Percentiles rank a stretch among this genome's conserved stretches.
These are phyloP conservation scores for Oidiodendron maius DNA, from an alignment of 495 filamentous ascomycete genomes.

Conservation along the genomic window DNA sequence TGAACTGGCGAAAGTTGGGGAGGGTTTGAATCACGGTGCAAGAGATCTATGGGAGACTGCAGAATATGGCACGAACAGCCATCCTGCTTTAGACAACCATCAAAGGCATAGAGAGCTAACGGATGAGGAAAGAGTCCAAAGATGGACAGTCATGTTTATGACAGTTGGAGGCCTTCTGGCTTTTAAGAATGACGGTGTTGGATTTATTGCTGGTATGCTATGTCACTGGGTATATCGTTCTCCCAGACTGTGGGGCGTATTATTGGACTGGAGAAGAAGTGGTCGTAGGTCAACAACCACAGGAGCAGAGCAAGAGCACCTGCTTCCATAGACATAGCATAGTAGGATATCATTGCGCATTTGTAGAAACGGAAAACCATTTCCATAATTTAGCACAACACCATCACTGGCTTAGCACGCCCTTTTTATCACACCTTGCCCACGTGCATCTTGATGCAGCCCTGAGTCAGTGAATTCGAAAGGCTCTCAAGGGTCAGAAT, in stretches of 20 bases:
- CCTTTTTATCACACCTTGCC: too few species aligned
- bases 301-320: constrained; percentile 12
- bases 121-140: constrained; percentile 57
- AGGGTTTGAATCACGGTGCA: constrained; percentile 70
- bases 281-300: constrained; percentile 19
- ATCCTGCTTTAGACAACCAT: too few species aligned
- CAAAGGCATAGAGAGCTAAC: constrained; percentile 31
- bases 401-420: too few species aligned
- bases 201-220: constrained; percentile 75
- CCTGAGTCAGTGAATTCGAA: too few species aligned
- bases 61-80: constrained; percentile 25
- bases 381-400: too few species aligned
- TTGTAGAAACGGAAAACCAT: too few species aligned
- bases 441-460: too few species aligned
- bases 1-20: constrained; percentile 78
- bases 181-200: constrained; percentile 85
- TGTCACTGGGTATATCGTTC: constrained; percentile 53
- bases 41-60: constrained; percentile 41
- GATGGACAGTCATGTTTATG: constrained; percentile 84
- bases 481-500: too few species aligned
- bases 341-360: too few species aligned
- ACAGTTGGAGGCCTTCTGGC: constrained; percentile 66
- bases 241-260: constrained; percentile 15
- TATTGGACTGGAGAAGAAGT: constrained; percentile 26
- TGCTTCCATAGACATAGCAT: not conserved